Evolutionary conservation across 176 grass and related monocot species (phyloP).

Genomic region (Zea mays): Zm-B73-REFERENCE-NAM-5.0 NC_050099.1:43914001-43914500

Average conservation of each 20-base stretch:
- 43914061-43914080: constrained; percentile 20
- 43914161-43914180: constrained; percentile 27
- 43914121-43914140: constrained; percentile 5
- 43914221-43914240: constrained; percentile 44
- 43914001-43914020: constrained; percentile 15
- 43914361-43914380: constrained; percentile 35
- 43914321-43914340: constrained; percentile 42
- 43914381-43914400: constrained; percentile 23
- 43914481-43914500: not conserved
- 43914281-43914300: constrained; percentile 23
- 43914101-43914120: not conserved
- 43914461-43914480: constrained; percentile 3
- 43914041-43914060: constrained; percentile 18
- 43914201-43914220: constrained; percentile 43
- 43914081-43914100: constrained; percentile 1
- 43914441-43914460: constrained; percentile 19
- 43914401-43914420: constrained; percentile 34
- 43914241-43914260: constrained; percentile 35
- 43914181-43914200: constrained; percentile 19
- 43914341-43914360: constrained; percentile 37
- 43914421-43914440: constrained; percentile 8
- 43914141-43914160: constrained; percentile 32
- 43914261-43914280: constrained; percentile 36
- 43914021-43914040: constrained; percentile 28
- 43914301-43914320: constrained; percentile 37